These are phyloP conservation scores for Clonostachys solani DNA, from an alignment of 2,329 filamentous ascomycete genomes.

Conservation along the genomic window DNA sequence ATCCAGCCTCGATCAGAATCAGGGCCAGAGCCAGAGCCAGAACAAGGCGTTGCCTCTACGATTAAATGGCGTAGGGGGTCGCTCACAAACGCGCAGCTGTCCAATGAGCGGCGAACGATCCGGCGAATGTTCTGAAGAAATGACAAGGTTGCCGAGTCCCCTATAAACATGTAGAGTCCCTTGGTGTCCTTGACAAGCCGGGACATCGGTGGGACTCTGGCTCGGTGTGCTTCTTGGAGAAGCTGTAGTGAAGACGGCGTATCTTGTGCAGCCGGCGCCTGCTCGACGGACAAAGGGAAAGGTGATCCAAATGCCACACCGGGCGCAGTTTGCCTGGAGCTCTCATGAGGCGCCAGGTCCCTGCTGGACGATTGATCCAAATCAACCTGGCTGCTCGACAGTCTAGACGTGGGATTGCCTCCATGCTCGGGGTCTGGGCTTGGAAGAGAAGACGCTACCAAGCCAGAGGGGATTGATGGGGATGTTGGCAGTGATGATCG, in stretches of 20 bases:
- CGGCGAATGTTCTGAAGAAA: conserved; percentile 26
- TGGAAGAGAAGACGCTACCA: no score
- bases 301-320: neutral
- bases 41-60: conserved; percentile 16
- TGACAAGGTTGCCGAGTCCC: conserved; percentile 25
- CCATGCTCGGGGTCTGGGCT: no score
- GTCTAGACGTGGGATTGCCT: no score
- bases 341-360: conserved; percentile 2
- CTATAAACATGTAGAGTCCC: conserved; percentile 26
- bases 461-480: no score
- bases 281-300: neutral
- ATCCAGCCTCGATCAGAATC: no score
- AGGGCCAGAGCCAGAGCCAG: no score
- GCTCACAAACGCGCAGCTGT: conserved; percentile 21
- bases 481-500: no score
- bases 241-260: neutral
- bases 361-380: no score
- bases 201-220: conserved; percentile 5
- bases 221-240: neutral
- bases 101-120: conserved; percentile 19
- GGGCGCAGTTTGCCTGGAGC: neutral
- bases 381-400: no score
- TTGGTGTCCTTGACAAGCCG: conserved; percentile 22
- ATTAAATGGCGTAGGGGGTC: conserved; percentile 25
- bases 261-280: neutral